phyloP scores from a whole-genome alignment of 352 stramenopile genomes.

The Bremia lactucae region DNA sequence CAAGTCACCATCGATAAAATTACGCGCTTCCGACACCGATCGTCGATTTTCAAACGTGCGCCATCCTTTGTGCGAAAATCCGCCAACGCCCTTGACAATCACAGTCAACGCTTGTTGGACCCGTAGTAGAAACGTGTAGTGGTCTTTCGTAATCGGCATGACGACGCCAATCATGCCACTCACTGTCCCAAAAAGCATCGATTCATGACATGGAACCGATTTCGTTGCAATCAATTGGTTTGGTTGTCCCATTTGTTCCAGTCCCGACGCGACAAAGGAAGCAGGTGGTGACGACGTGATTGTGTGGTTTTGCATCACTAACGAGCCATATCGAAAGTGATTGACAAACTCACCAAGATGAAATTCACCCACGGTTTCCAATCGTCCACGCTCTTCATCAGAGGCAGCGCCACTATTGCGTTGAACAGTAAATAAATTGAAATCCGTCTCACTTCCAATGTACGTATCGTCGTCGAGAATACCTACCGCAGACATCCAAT shows the following conservation, averaged over 20 bases:
- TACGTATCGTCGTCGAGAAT: constrained; percentile 93
- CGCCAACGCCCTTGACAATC: constrained; percentile 86
- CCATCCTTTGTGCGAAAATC: constrained; percentile 89
- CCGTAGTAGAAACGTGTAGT: constrained; percentile 87
- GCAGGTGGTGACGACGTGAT: constrained; percentile 2
- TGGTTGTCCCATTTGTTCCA: constrained; percentile 48
- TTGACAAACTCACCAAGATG: constrained; percentile 95
- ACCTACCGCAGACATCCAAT: constrained; percentile 92
- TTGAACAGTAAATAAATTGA: constrained; percentile 92
- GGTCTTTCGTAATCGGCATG: constrained; percentile 84
- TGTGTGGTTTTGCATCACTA: constrained; percentile 89
- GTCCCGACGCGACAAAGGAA: background rate
- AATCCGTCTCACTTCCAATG: constrained; percentile 91
- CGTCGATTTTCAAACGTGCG: constrained; percentile 87
- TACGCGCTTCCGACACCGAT: constrained; percentile 70
- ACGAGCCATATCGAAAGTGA: constrained; percentile 89
- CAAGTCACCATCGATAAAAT: constrained; percentile 95
- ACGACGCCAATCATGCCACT: constrained; percentile 94
- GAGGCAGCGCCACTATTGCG: constrained; percentile 87
- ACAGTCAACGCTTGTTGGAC: constrained; percentile 85
- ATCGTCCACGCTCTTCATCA: constrained; percentile 87
- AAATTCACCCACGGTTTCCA: constrained; percentile 91
- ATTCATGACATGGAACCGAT: constrained; percentile 15
- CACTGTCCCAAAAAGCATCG: constrained; percentile 91
- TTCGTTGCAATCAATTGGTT: constrained; percentile 6